Evolutionary conservation across 495 filamentous ascomycete species (phyloP).

Genomic region (Aspergillus conjunctus): DNA sequence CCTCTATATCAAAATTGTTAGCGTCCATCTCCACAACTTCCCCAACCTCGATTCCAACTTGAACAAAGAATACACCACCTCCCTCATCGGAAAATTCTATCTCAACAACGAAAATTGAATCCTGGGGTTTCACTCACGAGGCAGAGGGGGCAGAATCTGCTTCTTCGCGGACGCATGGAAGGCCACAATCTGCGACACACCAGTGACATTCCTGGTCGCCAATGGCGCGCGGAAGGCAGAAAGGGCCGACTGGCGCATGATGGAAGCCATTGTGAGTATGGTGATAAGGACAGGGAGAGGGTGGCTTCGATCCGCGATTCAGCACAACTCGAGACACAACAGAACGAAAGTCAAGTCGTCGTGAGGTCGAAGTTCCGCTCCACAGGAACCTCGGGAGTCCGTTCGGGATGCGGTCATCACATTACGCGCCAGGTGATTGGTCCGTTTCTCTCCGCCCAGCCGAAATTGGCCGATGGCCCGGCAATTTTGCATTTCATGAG

Average conservation of each 20-base stretch:
- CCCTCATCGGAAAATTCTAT: not conserved
- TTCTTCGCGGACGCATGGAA: constrained; percentile 73
- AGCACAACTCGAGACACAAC: constrained; percentile 12
- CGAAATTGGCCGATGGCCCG: constrained; percentile 47
- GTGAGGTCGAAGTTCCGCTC: constrained; percentile 41
- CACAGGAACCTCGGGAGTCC: constrained; percentile 47
- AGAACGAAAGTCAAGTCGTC: constrained; percentile 25
- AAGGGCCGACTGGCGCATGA: constrained; percentile 46
- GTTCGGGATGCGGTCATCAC: constrained; percentile 47
- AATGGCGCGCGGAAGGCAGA: constrained; percentile 43
- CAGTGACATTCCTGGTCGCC: constrained; percentile 40
- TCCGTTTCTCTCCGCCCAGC: constrained; percentile 41
- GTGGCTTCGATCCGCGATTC: constrained; percentile 24
- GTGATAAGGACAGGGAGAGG: constrained; percentile 19
- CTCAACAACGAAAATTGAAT: not conserved
- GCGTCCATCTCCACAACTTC: constrained; percentile 18
- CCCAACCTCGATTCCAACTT: not conserved
- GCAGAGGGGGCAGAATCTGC: constrained; percentile 66
- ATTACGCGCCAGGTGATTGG: constrained; percentile 48
- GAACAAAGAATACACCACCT: not conserved
- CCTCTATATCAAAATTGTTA: constrained; percentile 57
- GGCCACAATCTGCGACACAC: constrained; percentile 56
- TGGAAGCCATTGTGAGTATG: constrained; percentile 43
- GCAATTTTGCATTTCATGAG: constrained; percentile 21
- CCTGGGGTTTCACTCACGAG: constrained; percentile 56